Percentiles rank a stretch among this genome's conserved stretches.
phyloP scores from a whole-genome alignment of 352 stramenopile species.

The Phytopythium aichiense region DNA sequence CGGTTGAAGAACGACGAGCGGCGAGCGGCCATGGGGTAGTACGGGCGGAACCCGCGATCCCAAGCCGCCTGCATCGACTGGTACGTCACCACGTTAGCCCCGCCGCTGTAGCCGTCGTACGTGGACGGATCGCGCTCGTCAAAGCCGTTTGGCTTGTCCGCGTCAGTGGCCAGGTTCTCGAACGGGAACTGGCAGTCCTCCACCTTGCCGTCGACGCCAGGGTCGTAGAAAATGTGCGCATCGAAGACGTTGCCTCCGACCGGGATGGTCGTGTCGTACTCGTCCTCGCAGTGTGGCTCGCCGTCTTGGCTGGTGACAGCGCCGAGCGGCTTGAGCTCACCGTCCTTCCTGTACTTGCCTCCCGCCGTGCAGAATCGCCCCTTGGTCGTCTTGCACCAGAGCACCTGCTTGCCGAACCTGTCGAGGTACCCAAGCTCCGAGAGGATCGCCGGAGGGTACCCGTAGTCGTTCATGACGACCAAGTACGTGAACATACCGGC shows the following conservation, averaged over 20 bases:
- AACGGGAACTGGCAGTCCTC: slow-evolving; percentile 81
- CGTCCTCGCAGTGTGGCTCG: slow-evolving; percentile 26
- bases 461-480: slow-evolving; percentile 87
- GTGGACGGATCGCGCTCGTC: slow-evolving; percentile 40
- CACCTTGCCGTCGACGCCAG: slow-evolving; percentile 53
- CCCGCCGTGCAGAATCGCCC: slow-evolving; percentile 66
- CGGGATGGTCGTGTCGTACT: slow-evolving; percentile 53
- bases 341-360: slow-evolving; percentile 45
- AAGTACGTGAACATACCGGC: slow-evolving; percentile 89
- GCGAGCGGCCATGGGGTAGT: slow-evolving; percentile 79
- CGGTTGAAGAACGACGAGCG: slow-evolving; percentile 90
- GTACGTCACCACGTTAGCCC: slow-evolving; percentile 42
- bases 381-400: slow-evolving; percentile 71
- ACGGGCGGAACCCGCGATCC: slow-evolving; percentile 67
- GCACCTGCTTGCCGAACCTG: slow-evolving; percentile 82
- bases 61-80: slow-evolving; percentile 66
- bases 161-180: slow-evolving; percentile 56
- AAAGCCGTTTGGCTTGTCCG: slow-evolving; percentile 31
- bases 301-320: slow-evolving; percentile 21
- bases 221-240: slow-evolving; percentile 80
- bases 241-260: slow-evolving; percentile 58
- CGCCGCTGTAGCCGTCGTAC: slow-evolving; percentile 39
- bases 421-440: slow-evolving; percentile 74
- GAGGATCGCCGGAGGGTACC: slow-evolving; percentile 80
- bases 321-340: slow-evolving; percentile 28